A percentile compares a stretch with the other conserved stretches of the same genome.
Evolutionary conservation across 2,329 filamentous ascomycete genomes (phyloP).

Genomic region (Fusarium nygamai): DNA sequence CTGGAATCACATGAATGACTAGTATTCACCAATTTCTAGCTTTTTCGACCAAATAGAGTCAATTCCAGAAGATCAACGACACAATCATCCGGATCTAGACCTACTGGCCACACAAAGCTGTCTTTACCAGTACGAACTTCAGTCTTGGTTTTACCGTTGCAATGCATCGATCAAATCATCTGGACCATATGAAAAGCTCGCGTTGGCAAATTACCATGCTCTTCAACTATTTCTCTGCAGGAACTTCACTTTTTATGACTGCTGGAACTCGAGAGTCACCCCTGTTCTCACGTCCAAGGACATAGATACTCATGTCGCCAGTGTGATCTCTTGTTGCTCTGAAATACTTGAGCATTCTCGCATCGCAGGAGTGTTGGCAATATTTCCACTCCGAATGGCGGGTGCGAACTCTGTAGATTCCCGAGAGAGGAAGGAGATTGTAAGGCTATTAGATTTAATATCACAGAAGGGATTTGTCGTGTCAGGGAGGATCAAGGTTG

Average conservation of each 20-base stretch:
- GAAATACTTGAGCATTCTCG: slow-evolving; percentile 4
- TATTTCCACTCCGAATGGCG: slow-evolving; percentile 42
- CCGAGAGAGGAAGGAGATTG: neutral
- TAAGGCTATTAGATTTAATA: slow-evolving; percentile 15
- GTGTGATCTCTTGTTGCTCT: neutral
- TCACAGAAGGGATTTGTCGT: slow-evolving; percentile 38
- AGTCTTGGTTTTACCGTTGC: neutral
- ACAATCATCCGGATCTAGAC: neutral
- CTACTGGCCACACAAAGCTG: slow-evolving; percentile 14
- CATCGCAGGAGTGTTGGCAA: slow-evolving; percentile 29
- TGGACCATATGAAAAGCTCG: neutral
- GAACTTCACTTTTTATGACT: slow-evolving; percentile 39
- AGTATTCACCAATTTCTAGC: neutral
- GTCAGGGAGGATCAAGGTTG: slow-evolving; percentile 31
- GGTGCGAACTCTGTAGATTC: slow-evolving; percentile 3
- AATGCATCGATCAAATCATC: fast-evolving
- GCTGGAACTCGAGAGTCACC: slow-evolving; percentile 18
- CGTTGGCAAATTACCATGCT: slow-evolving; percentile 23
- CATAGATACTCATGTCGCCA: neutral
- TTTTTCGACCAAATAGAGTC: slow-evolving; percentile 35
- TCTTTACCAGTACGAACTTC: slow-evolving; percentile 5
- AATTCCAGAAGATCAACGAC: neutral
- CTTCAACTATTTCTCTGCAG: slow-evolving; percentile 34
- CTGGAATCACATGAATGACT: fast-evolving
- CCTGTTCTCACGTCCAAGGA: slow-evolving; percentile 11